phyloP scores from a whole-genome alignment of 2,329 filamentous ascomycete species.

The Pseudopyricularia cyperi region DNA sequence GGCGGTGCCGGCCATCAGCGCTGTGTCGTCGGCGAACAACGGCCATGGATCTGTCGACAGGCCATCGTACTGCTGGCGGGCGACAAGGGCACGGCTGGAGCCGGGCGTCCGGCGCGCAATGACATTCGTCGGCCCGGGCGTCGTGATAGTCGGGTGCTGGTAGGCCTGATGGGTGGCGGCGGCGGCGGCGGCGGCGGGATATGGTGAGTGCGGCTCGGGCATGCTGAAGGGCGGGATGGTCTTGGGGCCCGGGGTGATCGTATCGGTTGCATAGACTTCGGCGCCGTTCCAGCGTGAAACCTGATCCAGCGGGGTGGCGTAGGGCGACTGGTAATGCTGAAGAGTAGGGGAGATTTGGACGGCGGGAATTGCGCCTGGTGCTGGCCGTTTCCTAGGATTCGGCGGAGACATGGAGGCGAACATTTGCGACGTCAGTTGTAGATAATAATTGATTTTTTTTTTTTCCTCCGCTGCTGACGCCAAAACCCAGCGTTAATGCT shows the following conservation, averaged over 20 bases:
- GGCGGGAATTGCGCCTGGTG: conserved; percentile 41
- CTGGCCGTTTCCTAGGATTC: conserved; percentile 57
- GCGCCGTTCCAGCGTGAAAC: conserved; percentile 30
- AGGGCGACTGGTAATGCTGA: conserved; percentile 34
- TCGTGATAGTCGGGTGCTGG: conserved; percentile 15
- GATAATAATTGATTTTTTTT: not conserved
- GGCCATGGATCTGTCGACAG: conserved; percentile 25
- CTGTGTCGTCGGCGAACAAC: conserved; percentile 28
- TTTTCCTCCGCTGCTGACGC: not conserved
- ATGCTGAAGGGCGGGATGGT: conserved; percentile 24
- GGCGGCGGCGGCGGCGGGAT: conserved; percentile 10
- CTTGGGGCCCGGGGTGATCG: conserved; percentile 19
- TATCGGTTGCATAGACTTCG: conserved; percentile 20
- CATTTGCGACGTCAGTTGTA: conserved; percentile 1
- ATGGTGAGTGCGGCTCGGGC: conserved; percentile 18
- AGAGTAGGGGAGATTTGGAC: conserved; percentile 43
- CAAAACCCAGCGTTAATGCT: not conserved
- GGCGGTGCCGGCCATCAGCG: conserved; percentile 19
- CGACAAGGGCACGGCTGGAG: conserved; percentile 35
- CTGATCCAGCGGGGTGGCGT: conserved; percentile 32
- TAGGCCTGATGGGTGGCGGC: conserved; percentile 10
- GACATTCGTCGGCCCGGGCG: conserved; percentile 27
- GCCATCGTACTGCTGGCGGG: conserved; percentile 22
- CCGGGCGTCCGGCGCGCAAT: conserved; percentile 32
- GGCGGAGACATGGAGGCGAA: conserved; percentile 28